A percentile compares a stretch with the other conserved stretches of the same genome.
Conservation (phyloP, 768 basidiomycete genomes). For the Psilocybe cubensis region DNA sequence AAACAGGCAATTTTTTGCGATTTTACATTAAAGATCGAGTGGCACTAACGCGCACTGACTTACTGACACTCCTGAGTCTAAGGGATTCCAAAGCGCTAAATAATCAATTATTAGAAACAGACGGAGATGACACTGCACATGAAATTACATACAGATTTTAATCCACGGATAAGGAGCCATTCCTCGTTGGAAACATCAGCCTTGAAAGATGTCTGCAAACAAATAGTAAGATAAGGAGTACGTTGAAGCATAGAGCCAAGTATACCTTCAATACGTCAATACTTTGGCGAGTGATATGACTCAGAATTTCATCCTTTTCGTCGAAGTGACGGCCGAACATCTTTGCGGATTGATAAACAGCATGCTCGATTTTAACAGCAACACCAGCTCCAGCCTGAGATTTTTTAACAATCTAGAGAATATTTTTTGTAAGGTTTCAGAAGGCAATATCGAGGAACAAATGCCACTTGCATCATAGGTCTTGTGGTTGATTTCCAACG, state of each 20-base stretch:
- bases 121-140: background rate
- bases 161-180: constrained; percentile 88
- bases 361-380: constrained; percentile 98
- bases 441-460: background rate
- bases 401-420: constrained; percentile 83
- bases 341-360: constrained; percentile 92
- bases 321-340: constrained; percentile 96
- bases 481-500: constrained; percentile 97
- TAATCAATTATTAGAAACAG: background rate
- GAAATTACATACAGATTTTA: constrained; percentile 69
- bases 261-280: constrained; percentile 94
- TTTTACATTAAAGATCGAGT: background rate
- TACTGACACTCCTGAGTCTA: too few species aligned
- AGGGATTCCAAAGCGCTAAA: constrained; percentile 36
- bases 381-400: constrained; percentile 95
- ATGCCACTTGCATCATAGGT: constrained; percentile 62
- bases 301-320: constrained; percentile 93
- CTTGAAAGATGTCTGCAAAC: constrained; percentile 76
- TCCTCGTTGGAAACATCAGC: constrained; percentile 89
- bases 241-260: background rate
- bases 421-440: background rate
- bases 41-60: too few species aligned
- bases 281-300: constrained; percentile 87
- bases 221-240: background rate
- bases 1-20: background rate